A percentile compares a stretch with the other conserved stretches of the same genome.
Evolutionary conservation across 2,329 filamentous ascomycete species (phyloP).

Genomic region (Nectriaceae sp.): DNA sequence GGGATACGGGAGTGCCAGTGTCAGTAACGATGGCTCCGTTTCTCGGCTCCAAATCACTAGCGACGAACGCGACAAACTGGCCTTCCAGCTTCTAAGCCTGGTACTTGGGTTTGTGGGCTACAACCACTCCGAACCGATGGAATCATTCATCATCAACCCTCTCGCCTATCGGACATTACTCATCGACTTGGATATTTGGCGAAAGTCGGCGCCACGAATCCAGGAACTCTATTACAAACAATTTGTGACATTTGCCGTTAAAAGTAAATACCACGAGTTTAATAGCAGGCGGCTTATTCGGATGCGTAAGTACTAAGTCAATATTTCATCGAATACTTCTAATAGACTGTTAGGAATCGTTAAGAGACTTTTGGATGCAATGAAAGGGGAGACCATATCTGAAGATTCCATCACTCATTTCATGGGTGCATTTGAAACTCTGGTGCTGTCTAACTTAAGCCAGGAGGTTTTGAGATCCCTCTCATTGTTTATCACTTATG

Average conservation of each 20-base stretch:
- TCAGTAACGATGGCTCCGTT: slow-evolving; percentile 31
- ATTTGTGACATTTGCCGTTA: slow-evolving; percentile 83
- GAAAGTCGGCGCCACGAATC: slow-evolving; percentile 72
- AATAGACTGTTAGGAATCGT: slow-evolving; percentile 67
- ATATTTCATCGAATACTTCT: slow-evolving; percentile 6
- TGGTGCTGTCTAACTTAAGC: slow-evolving; percentile 79
- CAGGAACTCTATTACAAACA: slow-evolving; percentile 93
- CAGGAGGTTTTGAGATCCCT: slow-evolving; percentile 84
- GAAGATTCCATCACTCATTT: slow-evolving; percentile 75
- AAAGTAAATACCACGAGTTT: slow-evolving; percentile 89
- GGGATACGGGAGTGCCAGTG: slow-evolving; percentile 47
- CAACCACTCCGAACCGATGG: slow-evolving; percentile 73
- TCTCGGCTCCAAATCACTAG: slow-evolving; percentile 47
- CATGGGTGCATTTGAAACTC: slow-evolving; percentile 73
- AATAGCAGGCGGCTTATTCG: slow-evolving; percentile 83
- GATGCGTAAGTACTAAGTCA: slow-evolving; percentile 69
- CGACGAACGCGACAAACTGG: slow-evolving; percentile 57
- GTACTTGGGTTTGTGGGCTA: slow-evolving; percentile 89
- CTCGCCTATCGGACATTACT: slow-evolving; percentile 90
- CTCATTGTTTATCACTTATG: slow-evolving; percentile 90
- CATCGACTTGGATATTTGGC: slow-evolving; percentile 93
- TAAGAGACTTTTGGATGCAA: slow-evolving; percentile 83
- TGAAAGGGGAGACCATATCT: slow-evolving; percentile 81
- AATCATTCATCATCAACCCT: slow-evolving; percentile 94
- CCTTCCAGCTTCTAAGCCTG: slow-evolving; percentile 69